A percentile compares a stretch with the other conserved stretches of the same genome.
Evolutionary conservation across 192 early-diverging fungal species (phyloP).

Genomic region (Coemansia sp.): DNA sequence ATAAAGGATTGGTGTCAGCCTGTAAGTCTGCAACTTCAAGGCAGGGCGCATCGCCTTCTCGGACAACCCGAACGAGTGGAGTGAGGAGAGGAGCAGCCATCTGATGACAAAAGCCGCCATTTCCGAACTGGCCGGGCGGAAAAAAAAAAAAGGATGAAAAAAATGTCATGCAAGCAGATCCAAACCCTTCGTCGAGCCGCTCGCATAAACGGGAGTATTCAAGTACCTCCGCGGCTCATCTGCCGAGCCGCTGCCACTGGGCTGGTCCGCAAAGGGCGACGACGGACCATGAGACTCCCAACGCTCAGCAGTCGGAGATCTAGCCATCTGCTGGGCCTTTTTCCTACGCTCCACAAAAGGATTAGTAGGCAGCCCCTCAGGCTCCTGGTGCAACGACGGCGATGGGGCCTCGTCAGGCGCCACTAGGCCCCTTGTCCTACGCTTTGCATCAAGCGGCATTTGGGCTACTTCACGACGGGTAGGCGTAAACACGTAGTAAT

Average conservation of each 20-base stretch:
- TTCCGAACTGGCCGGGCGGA: neutral
- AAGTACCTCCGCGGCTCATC: constrained; percentile 53
- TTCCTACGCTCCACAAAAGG: constrained; percentile 48
- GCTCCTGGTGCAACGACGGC: constrained; percentile 29
- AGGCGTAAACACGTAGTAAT: constrained; percentile 55
- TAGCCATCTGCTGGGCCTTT: constrained; percentile 29
- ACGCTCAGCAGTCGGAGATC: constrained; percentile 9
- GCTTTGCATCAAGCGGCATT: constrained; percentile 33
- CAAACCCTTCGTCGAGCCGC: constrained; percentile 13
- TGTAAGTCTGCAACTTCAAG: neutral
- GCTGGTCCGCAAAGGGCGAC: constrained; percentile 33
- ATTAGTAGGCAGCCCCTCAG: constrained; percentile 16
- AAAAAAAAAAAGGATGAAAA: neutral
- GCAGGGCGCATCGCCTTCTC: neutral
- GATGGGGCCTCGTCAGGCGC: constrained; percentile 19
- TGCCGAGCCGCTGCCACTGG: constrained; percentile 20
- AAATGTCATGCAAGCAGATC: constrained; percentile 18
- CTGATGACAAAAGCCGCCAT: neutral
- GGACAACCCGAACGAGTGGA: neutral
- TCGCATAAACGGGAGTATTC: constrained; percentile 45
- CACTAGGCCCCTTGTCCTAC: constrained; percentile 20
- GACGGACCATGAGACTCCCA: constrained; percentile 18
- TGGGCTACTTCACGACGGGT: constrained; percentile 17
- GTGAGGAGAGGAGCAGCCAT: too few species aligned
- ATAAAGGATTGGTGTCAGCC: too few species aligned